Evolutionary conservation across 345 rosid species (phyloP).

Genomic region (Rhodamnia rubescens): DNA sequence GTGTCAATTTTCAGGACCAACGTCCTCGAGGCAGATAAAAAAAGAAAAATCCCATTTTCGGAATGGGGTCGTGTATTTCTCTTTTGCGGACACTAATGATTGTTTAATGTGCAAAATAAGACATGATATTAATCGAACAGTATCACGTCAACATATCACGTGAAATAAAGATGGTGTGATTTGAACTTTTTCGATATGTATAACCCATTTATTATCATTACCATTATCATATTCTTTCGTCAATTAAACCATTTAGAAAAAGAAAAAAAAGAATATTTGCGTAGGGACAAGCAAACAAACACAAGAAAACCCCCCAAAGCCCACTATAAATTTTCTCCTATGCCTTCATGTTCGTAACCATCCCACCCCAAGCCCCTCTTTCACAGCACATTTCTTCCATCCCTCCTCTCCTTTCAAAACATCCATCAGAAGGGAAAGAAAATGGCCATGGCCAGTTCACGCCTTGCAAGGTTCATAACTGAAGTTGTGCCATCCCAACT

Average conservation of each 20-base stretch:
- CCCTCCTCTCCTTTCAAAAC: not conserved
- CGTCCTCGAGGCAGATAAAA: not conserved
- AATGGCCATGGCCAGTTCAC: slow-evolving; percentile 77
- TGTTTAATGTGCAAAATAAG: not conserved
- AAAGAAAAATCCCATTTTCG: not conserved
- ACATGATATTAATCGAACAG: not conserved
- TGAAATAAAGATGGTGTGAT: not conserved
- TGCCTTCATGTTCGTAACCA: not conserved
- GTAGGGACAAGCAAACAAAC: not conserved
- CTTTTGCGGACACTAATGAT: not conserved
- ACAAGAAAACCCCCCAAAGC: not conserved
- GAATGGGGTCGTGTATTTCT: not conserved
- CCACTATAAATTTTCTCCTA: not conserved
- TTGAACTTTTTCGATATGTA: not conserved
- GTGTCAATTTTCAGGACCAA: not conserved
- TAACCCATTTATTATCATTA: not conserved
- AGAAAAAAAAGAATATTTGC: not conserved
- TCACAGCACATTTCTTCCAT: not conserved
- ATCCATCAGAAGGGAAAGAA: not conserved
- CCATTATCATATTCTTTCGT: not conserved
- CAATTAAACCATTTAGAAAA: not conserved
- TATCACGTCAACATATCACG: not conserved
- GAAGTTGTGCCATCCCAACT: slow-evolving; percentile 88
- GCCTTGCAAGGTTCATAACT: slow-evolving; percentile 49
- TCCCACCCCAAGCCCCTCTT: not conserved